Conservation (phyloP, 139 green algal species). For the Volvox reticuliferus region DNA sequence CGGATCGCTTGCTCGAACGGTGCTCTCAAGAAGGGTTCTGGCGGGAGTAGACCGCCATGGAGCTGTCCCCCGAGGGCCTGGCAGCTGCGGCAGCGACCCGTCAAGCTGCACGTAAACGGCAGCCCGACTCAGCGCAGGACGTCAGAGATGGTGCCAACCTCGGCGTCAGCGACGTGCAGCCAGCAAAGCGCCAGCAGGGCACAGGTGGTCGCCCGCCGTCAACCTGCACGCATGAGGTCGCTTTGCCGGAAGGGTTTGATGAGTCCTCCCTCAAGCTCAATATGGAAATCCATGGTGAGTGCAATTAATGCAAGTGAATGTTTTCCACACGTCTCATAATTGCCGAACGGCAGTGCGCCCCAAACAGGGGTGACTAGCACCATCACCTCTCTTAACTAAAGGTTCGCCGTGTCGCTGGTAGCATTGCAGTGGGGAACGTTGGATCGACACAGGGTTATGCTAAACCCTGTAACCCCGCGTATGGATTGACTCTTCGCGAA, state of each 20-base stretch:
- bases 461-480: too few species aligned
- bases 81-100: constrained; percentile 69
- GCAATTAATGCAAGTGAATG: too few species aligned
- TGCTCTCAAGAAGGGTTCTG: neutral
- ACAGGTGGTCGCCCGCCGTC: constrained; percentile 10
- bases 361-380: too few species aligned
- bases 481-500: too few species aligned
- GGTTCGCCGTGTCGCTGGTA: too few species aligned
- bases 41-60: constrained; percentile 17
- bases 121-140: constrained; percentile 7
- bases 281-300: constrained; percentile 50
- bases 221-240: constrained; percentile 78
- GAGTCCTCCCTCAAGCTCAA: constrained; percentile 59
- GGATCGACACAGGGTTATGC: too few species aligned
- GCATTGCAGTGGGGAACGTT: too few species aligned
- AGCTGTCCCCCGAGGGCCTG: constrained; percentile 56
- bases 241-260: constrained; percentile 75
- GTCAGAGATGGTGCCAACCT: neutral
- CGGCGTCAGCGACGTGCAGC: neutral
- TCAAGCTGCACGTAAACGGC: constrained; percentile 73
- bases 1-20: too few species aligned
- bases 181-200: constrained; percentile 47
- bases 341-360: too few species aligned
- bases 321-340: too few species aligned
- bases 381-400: too few species aligned